Percentiles rank a stretch among this genome's conserved stretches.
Evolutionary conservation across 73 alveolate genomes (phyloP).

Genomic region (Paramecium caudatum): DNA sequence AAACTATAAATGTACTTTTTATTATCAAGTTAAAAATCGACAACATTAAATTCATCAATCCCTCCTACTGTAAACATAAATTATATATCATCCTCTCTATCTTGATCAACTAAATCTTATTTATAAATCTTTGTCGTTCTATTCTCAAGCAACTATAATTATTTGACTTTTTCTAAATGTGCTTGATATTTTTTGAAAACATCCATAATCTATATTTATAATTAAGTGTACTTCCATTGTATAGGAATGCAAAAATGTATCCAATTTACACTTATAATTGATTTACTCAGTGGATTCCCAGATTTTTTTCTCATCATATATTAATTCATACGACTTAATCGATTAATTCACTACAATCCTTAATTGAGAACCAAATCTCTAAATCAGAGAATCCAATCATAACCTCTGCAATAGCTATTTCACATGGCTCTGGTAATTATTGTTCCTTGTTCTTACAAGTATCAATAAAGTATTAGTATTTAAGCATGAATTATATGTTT

Average conservation of each 20-base stretch:
- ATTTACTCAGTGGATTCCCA: conserved; percentile 32
- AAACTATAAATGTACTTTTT: conserved; percentile 6
- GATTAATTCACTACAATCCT: neutral
- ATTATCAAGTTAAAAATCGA: conserved; percentile 26
- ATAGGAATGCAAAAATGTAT: conserved; percentile 4
- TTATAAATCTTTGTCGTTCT: neutral
- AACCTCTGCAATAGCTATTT: neutral
- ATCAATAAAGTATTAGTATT: conserved; percentile 48
- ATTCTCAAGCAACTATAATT: conserved; percentile 12
- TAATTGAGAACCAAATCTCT: conserved; percentile 29
- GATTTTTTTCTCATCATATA: neutral
- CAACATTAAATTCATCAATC: conserved; percentile 5
- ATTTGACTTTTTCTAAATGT: conserved; percentile 19
- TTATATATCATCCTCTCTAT: neutral
- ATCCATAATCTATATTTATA: conserved; percentile 12
- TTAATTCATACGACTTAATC: conserved; percentile 13
- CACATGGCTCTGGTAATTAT: conserved; percentile 14
- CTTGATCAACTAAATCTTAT: neutral
- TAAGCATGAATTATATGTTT: conserved; percentile 49
- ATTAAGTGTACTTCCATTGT: neutral
- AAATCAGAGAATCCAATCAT: conserved; percentile 25
- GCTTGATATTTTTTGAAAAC: neutral
- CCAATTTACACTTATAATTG: neutral
- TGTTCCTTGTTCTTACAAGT: conserved; percentile 34
- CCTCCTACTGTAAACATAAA: neutral